phyloP scores from a whole-genome alignment of 1,284 basidiomycete genomes.

The Uromyces viciae-fabae region DNA sequence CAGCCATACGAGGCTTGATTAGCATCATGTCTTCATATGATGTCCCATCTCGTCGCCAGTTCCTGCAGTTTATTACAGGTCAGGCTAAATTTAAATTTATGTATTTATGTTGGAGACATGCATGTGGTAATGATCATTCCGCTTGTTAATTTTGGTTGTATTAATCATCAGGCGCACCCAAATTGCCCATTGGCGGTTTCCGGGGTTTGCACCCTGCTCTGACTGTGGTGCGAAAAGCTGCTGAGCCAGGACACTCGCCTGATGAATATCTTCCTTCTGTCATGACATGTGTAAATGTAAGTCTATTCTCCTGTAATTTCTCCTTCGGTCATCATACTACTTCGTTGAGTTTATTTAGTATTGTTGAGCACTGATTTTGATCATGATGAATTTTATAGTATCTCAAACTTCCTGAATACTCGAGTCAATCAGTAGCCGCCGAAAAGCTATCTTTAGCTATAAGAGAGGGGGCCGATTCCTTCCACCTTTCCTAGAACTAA shows the following conservation, averaged over 20 bases:
- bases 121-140: background rate
- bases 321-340: background rate
- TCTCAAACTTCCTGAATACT: conserved; percentile 89
- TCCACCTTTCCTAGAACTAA: conserved; percentile 75
- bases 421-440: conserved; percentile 71
- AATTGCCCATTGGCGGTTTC: conserved; percentile 79
- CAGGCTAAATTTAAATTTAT: conserved; percentile 62
- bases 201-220: conserved; percentile 86
- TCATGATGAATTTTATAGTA: conserved; percentile 60
- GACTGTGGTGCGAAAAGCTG: conserved; percentile 94
- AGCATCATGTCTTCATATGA: conserved; percentile 82
- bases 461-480: conserved; percentile 84
- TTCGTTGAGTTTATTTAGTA: background rate
- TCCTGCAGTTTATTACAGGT: conserved; percentile 94
- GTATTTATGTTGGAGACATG: too few species aligned
- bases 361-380: too few species aligned
- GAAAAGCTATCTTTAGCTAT: conserved; percentile 77
- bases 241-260: conserved; percentile 79
- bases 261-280: conserved; percentile 96
- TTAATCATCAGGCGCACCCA: conserved; percentile 48
- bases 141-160: background rate
- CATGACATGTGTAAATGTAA: conserved; percentile 90
- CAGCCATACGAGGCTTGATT: conserved; percentile 78
- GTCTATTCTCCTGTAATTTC: conserved; percentile 29
- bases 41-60: conserved; percentile 70